Percentiles rank a stretch among this genome's conserved stretches.
Conservation (phyloP, 139 green algal species). For the Chlorella sp. region DNA sequence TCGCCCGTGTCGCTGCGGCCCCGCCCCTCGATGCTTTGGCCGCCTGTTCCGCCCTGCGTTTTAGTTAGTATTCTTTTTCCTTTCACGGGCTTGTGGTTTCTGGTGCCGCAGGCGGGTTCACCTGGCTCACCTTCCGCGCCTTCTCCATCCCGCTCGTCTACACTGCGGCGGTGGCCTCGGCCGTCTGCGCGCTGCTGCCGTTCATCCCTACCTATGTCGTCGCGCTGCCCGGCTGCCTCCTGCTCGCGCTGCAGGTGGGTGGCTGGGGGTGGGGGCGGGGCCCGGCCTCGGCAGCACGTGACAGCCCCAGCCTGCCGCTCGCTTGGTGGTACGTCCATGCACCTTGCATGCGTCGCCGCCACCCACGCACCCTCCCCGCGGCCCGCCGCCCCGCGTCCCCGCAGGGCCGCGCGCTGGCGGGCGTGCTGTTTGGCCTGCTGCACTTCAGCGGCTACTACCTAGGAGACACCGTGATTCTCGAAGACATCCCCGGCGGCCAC, state of each 20-base stretch:
- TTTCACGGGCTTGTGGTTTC: too few relatives aligned
- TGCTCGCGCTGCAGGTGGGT: conserved; percentile 54
- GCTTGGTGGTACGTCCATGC: too few relatives aligned
- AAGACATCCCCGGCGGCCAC: conserved; percentile 57
- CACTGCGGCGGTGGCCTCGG: conserved; percentile 35
- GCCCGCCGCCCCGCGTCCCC: neutral
- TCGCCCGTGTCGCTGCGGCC: too few relatives aligned
- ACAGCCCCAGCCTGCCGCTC: neutral
- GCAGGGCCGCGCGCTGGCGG: conserved; percentile 33
- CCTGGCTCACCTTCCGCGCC: conserved; percentile 54
- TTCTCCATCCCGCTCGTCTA: conserved; percentile 57
- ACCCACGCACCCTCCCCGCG: neutral
- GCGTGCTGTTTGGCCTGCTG: conserved; percentile 18
- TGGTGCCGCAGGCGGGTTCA: too few relatives aligned
- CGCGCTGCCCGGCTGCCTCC: conserved; percentile 52
- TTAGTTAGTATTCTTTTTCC: too few relatives aligned
- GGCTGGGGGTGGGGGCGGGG: neutral
- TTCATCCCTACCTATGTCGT: conserved; percentile 60
- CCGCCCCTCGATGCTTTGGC: too few relatives aligned
- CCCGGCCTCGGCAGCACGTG: neutral
- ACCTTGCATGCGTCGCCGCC: too few relatives aligned
- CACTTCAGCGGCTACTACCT: conserved; percentile 60
- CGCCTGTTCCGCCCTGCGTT: too few relatives aligned
- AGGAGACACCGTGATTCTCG: conserved; percentile 59
- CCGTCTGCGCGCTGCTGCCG: conserved; percentile 55